A percentile compares a stretch with the other conserved stretches of the same genome.
Evolutionary conservation across 495 filamentous ascomycete species (phyloP).

Genomic region (Thozetella sp.): DNA sequence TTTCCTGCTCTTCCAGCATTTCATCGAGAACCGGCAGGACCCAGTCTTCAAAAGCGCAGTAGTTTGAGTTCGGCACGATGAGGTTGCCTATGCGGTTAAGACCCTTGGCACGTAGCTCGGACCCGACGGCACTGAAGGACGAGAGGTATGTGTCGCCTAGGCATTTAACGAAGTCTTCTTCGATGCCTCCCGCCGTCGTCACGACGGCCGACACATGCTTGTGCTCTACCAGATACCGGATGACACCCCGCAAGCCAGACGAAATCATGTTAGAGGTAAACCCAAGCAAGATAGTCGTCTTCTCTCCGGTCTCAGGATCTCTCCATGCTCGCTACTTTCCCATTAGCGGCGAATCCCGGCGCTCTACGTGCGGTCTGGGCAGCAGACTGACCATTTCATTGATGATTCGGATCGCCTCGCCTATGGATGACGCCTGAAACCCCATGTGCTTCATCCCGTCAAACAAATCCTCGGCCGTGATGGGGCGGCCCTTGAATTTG

Average conservation of each 20-base stretch:
- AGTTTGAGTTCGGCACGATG: constrained; percentile 95
- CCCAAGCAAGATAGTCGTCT: constrained; percentile 92
- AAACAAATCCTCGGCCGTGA: constrained; percentile 84
- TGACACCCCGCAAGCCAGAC: constrained; percentile 85
- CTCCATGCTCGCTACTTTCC: constrained; percentile 67
- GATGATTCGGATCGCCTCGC: constrained; percentile 83
- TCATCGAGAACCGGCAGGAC: constrained; percentile 85
- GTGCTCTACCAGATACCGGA: constrained; percentile 92
- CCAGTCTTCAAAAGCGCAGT: constrained; percentile 98
- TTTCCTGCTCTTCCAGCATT: constrained; percentile 93
- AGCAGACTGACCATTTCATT: constrained; percentile 96
- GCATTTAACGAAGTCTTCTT: constrained; percentile 98
- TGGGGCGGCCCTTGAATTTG: constrained; percentile 66
- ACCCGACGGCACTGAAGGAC: constrained; percentile 74
- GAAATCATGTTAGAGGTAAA: constrained; percentile 98
- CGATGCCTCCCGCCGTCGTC: constrained; percentile 93
- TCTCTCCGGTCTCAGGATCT: constrained; percentile 70
- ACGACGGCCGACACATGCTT: constrained; percentile 90
- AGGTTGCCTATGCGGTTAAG: constrained; percentile 96
- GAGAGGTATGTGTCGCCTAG: constrained; percentile 91
- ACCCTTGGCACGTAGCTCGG: constrained; percentile 75
- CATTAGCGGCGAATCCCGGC: background rate
- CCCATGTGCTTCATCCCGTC: constrained; percentile 84
- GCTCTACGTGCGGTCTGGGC: too few species aligned
- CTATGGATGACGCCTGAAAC: constrained; percentile 87